Evolutionary conservation across 2,329 filamentous ascomycete species (phyloP).

Genomic region (Fusarium neocosmosporiellum): DNA sequence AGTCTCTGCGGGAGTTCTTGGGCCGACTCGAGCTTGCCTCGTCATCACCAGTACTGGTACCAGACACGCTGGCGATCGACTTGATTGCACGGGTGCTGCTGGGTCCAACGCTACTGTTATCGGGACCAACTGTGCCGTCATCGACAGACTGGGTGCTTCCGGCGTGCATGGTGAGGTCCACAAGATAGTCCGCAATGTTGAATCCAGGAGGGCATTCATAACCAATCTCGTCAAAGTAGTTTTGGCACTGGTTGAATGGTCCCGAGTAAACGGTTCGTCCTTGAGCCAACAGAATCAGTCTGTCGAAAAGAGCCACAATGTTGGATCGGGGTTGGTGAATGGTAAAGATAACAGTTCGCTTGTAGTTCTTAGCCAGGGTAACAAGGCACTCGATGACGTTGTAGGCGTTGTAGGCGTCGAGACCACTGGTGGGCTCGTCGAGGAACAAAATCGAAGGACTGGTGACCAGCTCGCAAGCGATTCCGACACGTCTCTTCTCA

Average conservation of each 20-base stretch:
- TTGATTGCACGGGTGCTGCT: slow-evolving; percentile 92
- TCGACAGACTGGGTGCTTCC: slow-evolving; percentile 68
- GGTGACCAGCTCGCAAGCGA: slow-evolving; percentile 97
- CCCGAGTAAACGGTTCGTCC: slow-evolving; percentile 95
- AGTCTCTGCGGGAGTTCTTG: slow-evolving; percentile 78
- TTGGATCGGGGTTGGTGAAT: slow-evolving; percentile 98
- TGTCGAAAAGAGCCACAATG: slow-evolving; percentile 96
- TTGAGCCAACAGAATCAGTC: slow-evolving; percentile 89
- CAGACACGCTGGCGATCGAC: slow-evolving; percentile 87
- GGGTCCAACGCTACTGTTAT: slow-evolving; percentile 77
- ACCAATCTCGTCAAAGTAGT: slow-evolving; percentile 91
- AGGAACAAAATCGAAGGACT: slow-evolving; percentile 97
- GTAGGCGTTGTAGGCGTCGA: slow-evolving; percentile 97
- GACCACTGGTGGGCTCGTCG: slow-evolving; percentile 94
- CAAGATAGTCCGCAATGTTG: slow-evolving; percentile 98
- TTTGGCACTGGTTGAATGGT: slow-evolving; percentile 86
- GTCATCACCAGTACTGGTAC: slow-evolving; percentile 77
- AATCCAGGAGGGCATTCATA: slow-evolving; percentile 96
- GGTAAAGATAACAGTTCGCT: slow-evolving; percentile 96
- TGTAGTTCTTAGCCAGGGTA: slow-evolving; percentile 93
- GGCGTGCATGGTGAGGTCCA: slow-evolving; percentile 98
- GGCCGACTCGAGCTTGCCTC: slow-evolving; percentile 71
- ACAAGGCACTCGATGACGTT: slow-evolving; percentile 98
- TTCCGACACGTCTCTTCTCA: slow-evolving; percentile 95
- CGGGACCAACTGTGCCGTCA: slow-evolving; percentile 63